Evolutionary conservation across 306 rosid species (phyloP).

Genomic region (Dryas octopetala): DNA sequence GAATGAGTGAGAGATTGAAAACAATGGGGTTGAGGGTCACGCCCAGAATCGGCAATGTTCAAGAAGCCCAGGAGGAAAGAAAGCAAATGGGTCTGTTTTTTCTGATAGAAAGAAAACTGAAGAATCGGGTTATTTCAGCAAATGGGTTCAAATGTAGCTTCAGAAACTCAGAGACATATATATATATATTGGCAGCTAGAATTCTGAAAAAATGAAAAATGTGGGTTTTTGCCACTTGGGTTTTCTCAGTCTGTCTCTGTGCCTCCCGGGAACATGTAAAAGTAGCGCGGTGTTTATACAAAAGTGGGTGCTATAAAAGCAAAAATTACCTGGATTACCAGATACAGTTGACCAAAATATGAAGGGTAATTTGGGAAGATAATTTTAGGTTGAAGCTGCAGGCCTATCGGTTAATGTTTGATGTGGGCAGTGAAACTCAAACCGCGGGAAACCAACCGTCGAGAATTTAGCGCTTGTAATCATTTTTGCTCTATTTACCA

Average conservation of each 20-base stretch:
- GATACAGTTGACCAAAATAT: neutral
- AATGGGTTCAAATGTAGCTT: constrained; percentile 2
- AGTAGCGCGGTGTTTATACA: neutral
- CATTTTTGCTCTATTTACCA: no score
- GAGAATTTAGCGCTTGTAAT: neutral
- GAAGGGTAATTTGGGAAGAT: constrained; percentile 10
- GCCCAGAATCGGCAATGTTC: constrained; percentile 43
- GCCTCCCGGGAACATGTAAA: constrained; percentile 9
- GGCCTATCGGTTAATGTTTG: neutral
- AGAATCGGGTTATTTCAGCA: neutral
- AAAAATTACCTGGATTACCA: constrained; percentile 5
- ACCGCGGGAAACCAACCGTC: neutral
- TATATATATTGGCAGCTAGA: constrained; percentile 8
- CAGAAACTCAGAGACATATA: constrained; percentile 25
- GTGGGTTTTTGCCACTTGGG: constrained; percentile 30
- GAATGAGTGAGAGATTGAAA: constrained; percentile 20
- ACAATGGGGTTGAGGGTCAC: constrained; percentile 26
- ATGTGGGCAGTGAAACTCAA: neutral
- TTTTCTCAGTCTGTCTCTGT: neutral
- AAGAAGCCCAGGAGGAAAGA: constrained; percentile 51
- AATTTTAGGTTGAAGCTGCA: neutral
- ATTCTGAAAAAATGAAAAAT: neutral
- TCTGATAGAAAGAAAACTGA: constrained; percentile 11
- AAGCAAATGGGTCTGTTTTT: constrained; percentile 21
- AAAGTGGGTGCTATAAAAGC: neutral